Evolutionary conservation across 805 yeast species (phyloP).

Genomic region (Nakazawaea molendinolei): DNA sequence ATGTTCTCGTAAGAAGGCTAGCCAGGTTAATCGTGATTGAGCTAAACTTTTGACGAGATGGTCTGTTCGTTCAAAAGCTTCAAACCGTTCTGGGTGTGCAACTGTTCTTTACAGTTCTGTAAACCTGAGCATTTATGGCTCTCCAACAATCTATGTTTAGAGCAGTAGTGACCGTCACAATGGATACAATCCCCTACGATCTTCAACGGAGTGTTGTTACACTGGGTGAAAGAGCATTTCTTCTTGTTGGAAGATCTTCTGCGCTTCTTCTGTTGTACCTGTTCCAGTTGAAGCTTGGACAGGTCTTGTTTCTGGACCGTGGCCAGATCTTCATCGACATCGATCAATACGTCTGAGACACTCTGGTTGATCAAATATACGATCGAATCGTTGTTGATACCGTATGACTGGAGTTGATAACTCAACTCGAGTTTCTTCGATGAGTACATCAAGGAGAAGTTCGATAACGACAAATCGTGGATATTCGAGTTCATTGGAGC

Average conservation of each 20-base stretch:
- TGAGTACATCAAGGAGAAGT: conserved; percentile 24
- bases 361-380: conserved; percentile 22
- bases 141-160: conserved; percentile 80
- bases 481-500: conserved; percentile 18
- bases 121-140: conserved; percentile 77
- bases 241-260: conserved; percentile 32
- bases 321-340: conserved; percentile 6
- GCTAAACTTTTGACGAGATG: conserved; percentile 59
- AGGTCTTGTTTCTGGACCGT: background rate
- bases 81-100: conserved; percentile 79
- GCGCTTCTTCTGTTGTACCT: conserved; percentile 19
- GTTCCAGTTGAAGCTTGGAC: background rate
- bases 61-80: conserved; percentile 83
- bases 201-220: conserved; percentile 58
- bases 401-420: conserved; percentile 19
- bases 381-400: conserved; percentile 21
- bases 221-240: conserved; percentile 46
- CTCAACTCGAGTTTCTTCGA: conserved; percentile 26
- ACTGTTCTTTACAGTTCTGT: conserved; percentile 71
- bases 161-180: conserved; percentile 81
- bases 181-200: conserved; percentile 80
- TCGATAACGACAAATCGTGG: conserved; percentile 6
- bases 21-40: too few relatives aligned
- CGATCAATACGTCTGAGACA: conserved; percentile 15
- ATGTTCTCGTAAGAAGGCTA: too few relatives aligned